phyloP scores from a whole-genome alignment of 2,329 filamentous ascomycete species.

The Phyllachora maydis region DNA sequence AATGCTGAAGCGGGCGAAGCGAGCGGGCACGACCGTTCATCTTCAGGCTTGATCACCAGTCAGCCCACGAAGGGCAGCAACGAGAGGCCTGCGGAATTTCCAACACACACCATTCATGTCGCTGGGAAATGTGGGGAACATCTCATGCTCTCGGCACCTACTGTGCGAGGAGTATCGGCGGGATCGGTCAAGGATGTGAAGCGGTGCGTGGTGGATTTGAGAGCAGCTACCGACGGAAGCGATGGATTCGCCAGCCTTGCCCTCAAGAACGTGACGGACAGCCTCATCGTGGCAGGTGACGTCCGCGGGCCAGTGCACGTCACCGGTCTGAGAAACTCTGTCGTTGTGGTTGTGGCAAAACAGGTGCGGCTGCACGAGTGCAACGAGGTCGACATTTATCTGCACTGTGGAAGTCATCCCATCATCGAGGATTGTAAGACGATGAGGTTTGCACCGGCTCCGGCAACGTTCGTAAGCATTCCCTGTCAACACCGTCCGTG shows the following conservation, averaged over 20 bases:
- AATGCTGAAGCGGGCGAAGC: conserved; percentile 6
- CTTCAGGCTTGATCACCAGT: too few relatives aligned
- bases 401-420: conserved; percentile 63
- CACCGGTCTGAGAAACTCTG: conserved; percentile 49
- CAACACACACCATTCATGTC: conserved; percentile 40
- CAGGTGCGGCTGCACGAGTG: conserved; percentile 91
- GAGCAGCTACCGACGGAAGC: conserved; percentile 32
- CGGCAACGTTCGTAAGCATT: conserved; percentile 43
- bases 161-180: conserved; percentile 49
- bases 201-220: conserved; percentile 64
- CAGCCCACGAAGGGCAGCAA: conserved; percentile 33
- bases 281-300: conserved; percentile 57
- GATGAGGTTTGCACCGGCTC: conserved; percentile 63
- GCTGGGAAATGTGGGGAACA: conserved; percentile 46
- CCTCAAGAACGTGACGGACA: conserved; percentile 48
- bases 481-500: too few relatives aligned
- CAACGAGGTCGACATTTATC: conserved; percentile 59
- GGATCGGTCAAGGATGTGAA: conserved; percentile 51
- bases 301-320: conserved; percentile 70
- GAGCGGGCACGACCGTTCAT: too few relatives aligned
- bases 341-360: conserved; percentile 61
- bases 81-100: conserved; percentile 41
- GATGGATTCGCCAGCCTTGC: conserved; percentile 47
- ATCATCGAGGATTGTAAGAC: conserved; percentile 80
- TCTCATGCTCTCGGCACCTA: conserved; percentile 55